phyloP scores from a whole-genome alignment of 768 basidiomycete genomes.

The Lactarius sp. region DNA sequence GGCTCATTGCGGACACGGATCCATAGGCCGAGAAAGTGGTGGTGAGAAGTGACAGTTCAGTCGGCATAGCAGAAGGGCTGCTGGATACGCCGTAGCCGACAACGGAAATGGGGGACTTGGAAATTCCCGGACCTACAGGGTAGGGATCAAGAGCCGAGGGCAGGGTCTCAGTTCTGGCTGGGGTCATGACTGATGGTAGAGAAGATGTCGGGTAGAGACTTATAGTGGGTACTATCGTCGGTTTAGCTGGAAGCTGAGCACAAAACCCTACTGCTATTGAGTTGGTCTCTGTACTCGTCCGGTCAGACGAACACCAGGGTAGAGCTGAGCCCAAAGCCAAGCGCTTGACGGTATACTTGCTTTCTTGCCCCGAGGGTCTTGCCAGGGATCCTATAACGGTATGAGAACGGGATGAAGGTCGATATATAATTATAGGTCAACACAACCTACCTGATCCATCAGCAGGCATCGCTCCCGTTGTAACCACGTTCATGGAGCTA shows the following conservation, averaged over 20 bases:
- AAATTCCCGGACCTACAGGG: background rate
- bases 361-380: background rate
- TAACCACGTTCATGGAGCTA: background rate
- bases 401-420: background rate
- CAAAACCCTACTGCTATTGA: background rate
- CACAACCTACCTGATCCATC: constrained; percentile 2
- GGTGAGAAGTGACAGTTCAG: background rate
- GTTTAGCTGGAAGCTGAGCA: background rate
- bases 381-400: background rate
- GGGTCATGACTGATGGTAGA: background rate
- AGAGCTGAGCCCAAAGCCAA: background rate
- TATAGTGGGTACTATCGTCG: background rate
- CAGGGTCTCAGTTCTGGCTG: background rate
- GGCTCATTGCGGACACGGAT: background rate
- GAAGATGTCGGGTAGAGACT: background rate
- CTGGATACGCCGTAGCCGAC: background rate
- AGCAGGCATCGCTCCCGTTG: background rate
- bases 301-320: background rate
- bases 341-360: background rate
- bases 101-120: background rate
- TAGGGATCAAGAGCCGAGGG: background rate
- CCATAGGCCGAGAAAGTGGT: background rate
- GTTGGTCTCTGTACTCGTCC: background rate
- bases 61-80: background rate
- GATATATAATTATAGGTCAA: background rate